Conservation (phyloP, 495 filamentous ascomycete species). For the Tuber magnatum region DNA sequence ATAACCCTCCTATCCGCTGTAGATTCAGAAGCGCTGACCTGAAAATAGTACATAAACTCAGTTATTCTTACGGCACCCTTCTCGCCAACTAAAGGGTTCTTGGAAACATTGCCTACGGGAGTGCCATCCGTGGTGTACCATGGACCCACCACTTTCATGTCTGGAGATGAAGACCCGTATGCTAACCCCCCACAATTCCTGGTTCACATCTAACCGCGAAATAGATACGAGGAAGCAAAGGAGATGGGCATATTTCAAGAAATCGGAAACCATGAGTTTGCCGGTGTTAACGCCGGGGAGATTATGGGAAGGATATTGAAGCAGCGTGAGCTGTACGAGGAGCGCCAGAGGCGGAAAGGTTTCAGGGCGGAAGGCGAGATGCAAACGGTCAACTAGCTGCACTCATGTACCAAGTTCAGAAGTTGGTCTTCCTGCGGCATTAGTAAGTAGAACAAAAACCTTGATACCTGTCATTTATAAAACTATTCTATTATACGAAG, state of each 20-base stretch:
- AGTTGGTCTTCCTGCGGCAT: not conserved
- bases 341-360: conserved; percentile 77
- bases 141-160: conserved; percentile 86
- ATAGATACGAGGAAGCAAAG: conserved; percentile 55
- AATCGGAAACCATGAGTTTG: conserved; percentile 65
- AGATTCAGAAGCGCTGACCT: conserved; percentile 13
- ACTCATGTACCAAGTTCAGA: not conserved
- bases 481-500: not conserved
- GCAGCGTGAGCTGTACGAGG: conserved; percentile 77
- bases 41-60: conserved; percentile 67
- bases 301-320: conserved; percentile 87
- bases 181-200: not conserved
- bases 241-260: conserved; percentile 71
- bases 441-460: not conserved
- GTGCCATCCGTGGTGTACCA: conserved; percentile 81
- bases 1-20: conserved; percentile 8
- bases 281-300: conserved; percentile 80
- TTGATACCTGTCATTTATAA: not conserved
- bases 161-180: conserved; percentile 79
- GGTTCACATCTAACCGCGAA: conserved; percentile 7
- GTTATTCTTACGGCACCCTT: conserved; percentile 86
- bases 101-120: conserved; percentile 66
- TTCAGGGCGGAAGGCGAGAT: conserved; percentile 69
- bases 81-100: conserved; percentile 65
- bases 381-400: conserved; percentile 19